Percentiles rank a stretch among this genome's conserved stretches.
Conservation (phyloP, 2,329 filamentous ascomycete species). For the Alternaria viburni region DNA sequence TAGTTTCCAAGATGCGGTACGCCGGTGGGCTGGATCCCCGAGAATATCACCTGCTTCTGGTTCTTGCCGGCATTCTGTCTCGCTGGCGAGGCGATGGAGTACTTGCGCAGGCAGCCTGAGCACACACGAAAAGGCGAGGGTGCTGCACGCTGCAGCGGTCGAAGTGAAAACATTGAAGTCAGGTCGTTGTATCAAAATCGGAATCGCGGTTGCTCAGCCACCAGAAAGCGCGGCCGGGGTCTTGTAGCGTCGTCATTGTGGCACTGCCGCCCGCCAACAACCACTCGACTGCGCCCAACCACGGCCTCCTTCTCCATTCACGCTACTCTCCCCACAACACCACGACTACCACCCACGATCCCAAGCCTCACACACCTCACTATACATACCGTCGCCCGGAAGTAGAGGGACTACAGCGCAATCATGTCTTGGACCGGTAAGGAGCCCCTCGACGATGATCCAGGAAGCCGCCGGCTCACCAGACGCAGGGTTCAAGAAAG, state of each 20-base stretch:
- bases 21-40: slow-evolving; percentile 95
- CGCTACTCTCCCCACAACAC: slow-evolving; percentile 1
- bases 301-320: slow-evolving; percentile 13
- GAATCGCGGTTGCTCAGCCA: slow-evolving; percentile 17
- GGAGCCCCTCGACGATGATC: slow-evolving; percentile 17
- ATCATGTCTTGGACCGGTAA: slow-evolving; percentile 65
- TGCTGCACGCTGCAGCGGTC: slow-evolving; percentile 25
- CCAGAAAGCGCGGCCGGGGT: slow-evolving; percentile 17
- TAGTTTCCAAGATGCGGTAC: slow-evolving; percentile 96
- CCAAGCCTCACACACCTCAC: background rate
- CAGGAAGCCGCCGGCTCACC: slow-evolving; percentile 28
- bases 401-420: slow-evolving; percentile 18
- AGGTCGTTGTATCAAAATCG: slow-evolving; percentile 2
- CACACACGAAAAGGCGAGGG: slow-evolving; percentile 10
- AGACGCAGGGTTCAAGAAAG: slow-evolving; percentile 80
- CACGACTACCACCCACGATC: background rate
- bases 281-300: slow-evolving; percentile 14
- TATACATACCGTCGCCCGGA: background rate
- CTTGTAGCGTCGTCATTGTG: slow-evolving; percentile 37
- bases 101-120: slow-evolving; percentile 13
- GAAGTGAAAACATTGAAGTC: slow-evolving; percentile 31
- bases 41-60: slow-evolving; percentile 68
- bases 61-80: background rate
- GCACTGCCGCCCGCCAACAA: slow-evolving; percentile 27
- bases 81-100: slow-evolving; percentile 1